These are phyloP conservation scores for Cordyceps tenuipes DNA, from an alignment of 2,329 filamentous ascomycete genomes.

Conservation along the genomic window DNA sequence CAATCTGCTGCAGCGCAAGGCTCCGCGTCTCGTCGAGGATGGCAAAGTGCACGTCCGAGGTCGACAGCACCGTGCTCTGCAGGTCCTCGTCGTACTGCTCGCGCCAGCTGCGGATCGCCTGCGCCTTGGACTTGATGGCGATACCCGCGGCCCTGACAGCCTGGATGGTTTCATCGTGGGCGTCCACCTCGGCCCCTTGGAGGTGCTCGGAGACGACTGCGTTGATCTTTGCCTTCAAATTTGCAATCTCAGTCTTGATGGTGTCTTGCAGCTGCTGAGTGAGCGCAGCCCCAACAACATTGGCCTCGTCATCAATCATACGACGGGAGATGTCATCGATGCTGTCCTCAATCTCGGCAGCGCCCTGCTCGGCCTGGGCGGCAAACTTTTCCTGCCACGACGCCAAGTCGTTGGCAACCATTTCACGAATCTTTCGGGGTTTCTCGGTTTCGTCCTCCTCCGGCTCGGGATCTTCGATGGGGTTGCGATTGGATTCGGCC, in stretches of 20 bases:
- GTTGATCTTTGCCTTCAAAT: constrained; percentile 60
- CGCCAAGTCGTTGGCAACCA: constrained; percentile 69
- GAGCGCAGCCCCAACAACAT: constrained; percentile 56
- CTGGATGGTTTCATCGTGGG: constrained; percentile 34
- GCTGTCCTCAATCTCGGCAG: constrained; percentile 61
- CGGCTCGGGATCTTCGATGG: constrained; percentile 36
- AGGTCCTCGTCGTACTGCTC: constrained; percentile 63
- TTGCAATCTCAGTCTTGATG: constrained; percentile 52
- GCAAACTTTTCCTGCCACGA: constrained; percentile 86
- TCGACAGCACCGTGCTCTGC: constrained; percentile 57
- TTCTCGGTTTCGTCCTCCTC: constrained; percentile 43
- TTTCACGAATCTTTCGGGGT: constrained; percentile 52
- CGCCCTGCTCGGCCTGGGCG: constrained; percentile 74
- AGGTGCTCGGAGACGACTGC: constrained; percentile 52
- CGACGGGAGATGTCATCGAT: constrained; percentile 48
- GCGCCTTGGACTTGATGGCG: constrained; percentile 67
- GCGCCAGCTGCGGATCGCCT: constrained; percentile 70
- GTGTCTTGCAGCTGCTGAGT: constrained; percentile 61
- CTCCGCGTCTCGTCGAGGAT: constrained; percentile 77
- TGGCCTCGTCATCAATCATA: constrained; percentile 56
- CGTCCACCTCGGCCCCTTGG: constrained; percentile 33
- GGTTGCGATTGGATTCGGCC: constrained; percentile 20
- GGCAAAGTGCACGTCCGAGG: constrained; percentile 71
- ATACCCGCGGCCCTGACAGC: constrained; percentile 60
- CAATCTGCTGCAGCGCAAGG: constrained; percentile 81